These are phyloP conservation scores for Russula sp. DNA, from an alignment of 768 basidiomycete genomes.

Conservation along the genomic window DNA sequence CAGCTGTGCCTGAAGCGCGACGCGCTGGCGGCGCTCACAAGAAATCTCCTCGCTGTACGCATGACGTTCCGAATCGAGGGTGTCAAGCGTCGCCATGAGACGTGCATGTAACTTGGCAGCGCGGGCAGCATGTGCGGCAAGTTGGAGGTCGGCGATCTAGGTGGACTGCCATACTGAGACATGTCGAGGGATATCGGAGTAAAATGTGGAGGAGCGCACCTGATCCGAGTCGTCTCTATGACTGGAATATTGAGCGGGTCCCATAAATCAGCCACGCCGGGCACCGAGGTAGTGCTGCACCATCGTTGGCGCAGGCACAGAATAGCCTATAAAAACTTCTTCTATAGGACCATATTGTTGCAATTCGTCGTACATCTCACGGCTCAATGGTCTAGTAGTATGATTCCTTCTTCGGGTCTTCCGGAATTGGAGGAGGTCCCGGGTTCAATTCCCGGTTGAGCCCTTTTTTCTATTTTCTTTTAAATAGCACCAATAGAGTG, in stretches of 20 bases:
- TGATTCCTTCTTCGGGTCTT: constrained; percentile 33
- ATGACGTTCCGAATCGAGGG: constrained; percentile 40
- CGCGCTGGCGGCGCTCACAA: constrained; percentile 31
- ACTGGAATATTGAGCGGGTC: background rate
- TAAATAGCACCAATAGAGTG: background rate
- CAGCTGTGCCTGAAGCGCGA: constrained; percentile 36
- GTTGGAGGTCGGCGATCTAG: constrained; percentile 27
- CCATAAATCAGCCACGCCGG: background rate
- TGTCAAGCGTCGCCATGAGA: constrained; percentile 44
- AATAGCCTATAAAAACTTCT: too few relatives aligned
- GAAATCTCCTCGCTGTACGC: constrained; percentile 39
- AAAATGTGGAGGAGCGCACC: constrained; percentile 10
- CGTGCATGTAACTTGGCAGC: constrained; percentile 42
- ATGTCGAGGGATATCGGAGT: constrained; percentile 1
- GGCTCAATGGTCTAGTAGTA: constrained; percentile 34
- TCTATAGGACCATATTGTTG: background rate
- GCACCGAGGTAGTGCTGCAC: too few relatives aligned
- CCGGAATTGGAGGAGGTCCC: constrained; percentile 34
- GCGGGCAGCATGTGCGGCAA: constrained; percentile 36
- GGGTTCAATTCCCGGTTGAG: constrained; percentile 40
- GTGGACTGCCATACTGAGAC: constrained; percentile 18
- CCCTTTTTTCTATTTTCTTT: constrained; percentile 24
- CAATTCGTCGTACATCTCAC: background rate
- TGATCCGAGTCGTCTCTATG: background rate
- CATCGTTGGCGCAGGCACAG: too few relatives aligned